phyloP scores from a whole-genome alignment of 1,139 yeast species.

The Meyerozyma athensensis region DNA sequence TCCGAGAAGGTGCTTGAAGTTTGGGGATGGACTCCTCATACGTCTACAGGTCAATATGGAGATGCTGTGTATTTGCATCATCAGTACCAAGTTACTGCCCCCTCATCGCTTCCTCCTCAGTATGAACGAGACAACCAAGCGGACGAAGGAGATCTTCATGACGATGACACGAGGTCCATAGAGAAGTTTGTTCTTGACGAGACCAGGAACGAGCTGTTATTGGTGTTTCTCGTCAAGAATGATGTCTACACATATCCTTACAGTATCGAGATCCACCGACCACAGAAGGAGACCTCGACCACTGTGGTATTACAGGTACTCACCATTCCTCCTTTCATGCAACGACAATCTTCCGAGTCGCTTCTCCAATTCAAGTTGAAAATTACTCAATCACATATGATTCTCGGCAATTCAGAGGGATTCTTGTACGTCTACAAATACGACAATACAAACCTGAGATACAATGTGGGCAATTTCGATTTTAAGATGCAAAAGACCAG shows the following conservation, averaged over 20 bases:
- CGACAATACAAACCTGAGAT: conserved; percentile 6
- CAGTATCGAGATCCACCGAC: conserved; percentile 2
- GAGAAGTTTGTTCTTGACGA: not conserved
- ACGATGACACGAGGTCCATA: not conserved
- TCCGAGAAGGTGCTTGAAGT: conserved; percentile 30
- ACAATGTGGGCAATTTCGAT: conserved; percentile 17
- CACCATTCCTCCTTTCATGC: conserved; percentile 1
- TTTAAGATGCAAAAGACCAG: conserved; percentile 19
- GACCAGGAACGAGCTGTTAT: not conserved
- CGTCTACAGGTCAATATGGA: conserved; percentile 17
- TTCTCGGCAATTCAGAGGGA: conserved; percentile 24
- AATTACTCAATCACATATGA: conserved; percentile 17
- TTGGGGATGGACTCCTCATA: conserved; percentile 47
- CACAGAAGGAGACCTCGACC: not conserved
- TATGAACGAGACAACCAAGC: not conserved
- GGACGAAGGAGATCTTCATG: not conserved
- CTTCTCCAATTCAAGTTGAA: conserved; percentile 16
- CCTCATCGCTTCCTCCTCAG: not conserved
- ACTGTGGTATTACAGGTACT: not conserved
- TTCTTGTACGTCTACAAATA: conserved; percentile 17
- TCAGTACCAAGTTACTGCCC: not conserved
- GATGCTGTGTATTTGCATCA: conserved; percentile 29
- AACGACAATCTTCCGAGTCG: not conserved
- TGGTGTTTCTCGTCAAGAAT: not conserved
- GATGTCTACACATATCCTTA: not conserved